phyloP scores from a whole-genome alignment of 2,329 filamentous ascomycete genomes.

The Seiridium unicorne region DNA sequence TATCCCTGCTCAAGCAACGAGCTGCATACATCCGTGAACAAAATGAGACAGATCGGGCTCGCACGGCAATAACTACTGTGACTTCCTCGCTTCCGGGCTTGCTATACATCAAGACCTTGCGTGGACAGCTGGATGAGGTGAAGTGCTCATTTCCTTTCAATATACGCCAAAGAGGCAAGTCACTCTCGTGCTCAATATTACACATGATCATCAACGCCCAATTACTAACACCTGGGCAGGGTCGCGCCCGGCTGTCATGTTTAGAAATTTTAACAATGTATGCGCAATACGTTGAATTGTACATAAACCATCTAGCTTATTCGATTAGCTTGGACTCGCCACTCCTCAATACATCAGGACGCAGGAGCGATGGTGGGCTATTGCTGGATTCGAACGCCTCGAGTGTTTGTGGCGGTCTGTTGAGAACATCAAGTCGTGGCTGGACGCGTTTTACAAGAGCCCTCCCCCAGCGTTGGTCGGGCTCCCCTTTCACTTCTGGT shows the following conservation, averaged over 20 bases:
- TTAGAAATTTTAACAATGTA: constrained; percentile 24
- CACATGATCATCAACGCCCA: background rate
- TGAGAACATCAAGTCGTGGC: constrained; percentile 30
- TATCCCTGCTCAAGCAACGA: constrained; percentile 32
- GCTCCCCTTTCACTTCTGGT: constrained; percentile 34
- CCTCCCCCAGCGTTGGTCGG: constrained; percentile 23
- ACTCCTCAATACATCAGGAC: constrained; percentile 11
- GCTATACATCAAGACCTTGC: constrained; percentile 28
- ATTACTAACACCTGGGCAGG: constrained; percentile 10
- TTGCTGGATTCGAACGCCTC: constrained; percentile 28
- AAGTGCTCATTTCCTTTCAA: constrained; percentile 21
- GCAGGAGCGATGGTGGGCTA: constrained; percentile 5
- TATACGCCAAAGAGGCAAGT: constrained; percentile 17
- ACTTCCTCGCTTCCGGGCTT: constrained; percentile 12
- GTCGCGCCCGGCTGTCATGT: constrained; percentile 2
- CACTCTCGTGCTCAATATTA: background rate
- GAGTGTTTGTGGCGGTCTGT: constrained; percentile 32
- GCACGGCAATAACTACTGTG: constrained; percentile 9
- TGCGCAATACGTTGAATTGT: constrained; percentile 18
- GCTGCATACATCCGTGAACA: constrained; percentile 28
- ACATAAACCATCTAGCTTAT: constrained; percentile 20
- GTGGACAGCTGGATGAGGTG: constrained; percentile 29
- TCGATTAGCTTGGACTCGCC: constrained; percentile 19
- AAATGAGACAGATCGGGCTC: constrained; percentile 18
- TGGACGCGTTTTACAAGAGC: constrained; percentile 27